Percentiles rank a stretch among this genome's conserved stretches.
Conservation (phyloP, 352 stramenopile genomes). For the Stramenopiles sp. region DNA sequence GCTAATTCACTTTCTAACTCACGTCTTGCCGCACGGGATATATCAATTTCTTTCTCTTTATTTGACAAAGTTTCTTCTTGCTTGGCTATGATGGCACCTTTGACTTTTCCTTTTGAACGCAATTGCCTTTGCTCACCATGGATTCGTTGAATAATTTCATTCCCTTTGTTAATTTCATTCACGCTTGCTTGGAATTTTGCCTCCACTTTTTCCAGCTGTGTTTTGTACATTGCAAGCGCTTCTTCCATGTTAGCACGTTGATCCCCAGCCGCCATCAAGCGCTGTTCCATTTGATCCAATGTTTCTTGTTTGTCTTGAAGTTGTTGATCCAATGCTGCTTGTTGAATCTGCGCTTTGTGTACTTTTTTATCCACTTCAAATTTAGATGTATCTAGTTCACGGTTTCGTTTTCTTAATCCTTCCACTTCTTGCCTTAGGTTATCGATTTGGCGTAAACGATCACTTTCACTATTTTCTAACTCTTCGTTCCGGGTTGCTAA, state of each 20-base stretch:
- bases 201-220: conserved; percentile 49
- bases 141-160: conserved; percentile 63
- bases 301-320: too few species aligned
- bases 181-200: conserved; percentile 63
- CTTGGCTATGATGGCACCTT: conserved; percentile 62
- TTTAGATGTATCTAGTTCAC: too few species aligned
- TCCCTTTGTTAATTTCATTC: conserved; percentile 70
- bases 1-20: conserved; percentile 38
- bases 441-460: too few species aligned
- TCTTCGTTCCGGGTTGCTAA: too few species aligned
- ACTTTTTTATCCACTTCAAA: too few species aligned
- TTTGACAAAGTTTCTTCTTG: conserved; percentile 47
- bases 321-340: too few species aligned
- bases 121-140: conserved; percentile 48
- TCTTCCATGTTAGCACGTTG: conserved; percentile 39
- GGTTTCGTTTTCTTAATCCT: too few species aligned
- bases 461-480: too few species aligned
- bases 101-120: conserved; percentile 54
- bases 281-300: too few species aligned
- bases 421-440: too few species aligned
- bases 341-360: too few species aligned
- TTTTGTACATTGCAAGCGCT: conserved; percentile 55
- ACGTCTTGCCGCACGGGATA: conserved; percentile 36
- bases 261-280: too few species aligned
- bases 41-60: conserved; percentile 49